Evolutionary conservation across 345 rosid genomes (phyloP).

Genomic region (Carallia brachiata): DNA sequence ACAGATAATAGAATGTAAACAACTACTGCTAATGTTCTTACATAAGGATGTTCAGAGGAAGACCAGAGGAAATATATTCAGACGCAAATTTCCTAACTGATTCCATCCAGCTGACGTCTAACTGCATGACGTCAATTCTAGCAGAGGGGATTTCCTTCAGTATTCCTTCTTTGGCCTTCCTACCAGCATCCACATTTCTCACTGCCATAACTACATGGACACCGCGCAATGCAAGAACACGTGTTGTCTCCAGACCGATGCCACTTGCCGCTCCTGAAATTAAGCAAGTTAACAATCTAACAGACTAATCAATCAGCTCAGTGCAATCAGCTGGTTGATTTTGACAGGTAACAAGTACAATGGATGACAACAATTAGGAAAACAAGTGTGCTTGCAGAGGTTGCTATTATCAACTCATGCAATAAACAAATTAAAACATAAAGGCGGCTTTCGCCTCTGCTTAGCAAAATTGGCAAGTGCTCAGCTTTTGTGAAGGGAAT

Average conservation of each 20-base stretch:
- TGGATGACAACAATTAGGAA: too few species aligned
- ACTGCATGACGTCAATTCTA: slow-evolving; percentile 34
- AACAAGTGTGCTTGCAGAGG: too few species aligned
- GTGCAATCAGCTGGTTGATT: too few species aligned
- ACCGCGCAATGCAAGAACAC: slow-evolving; percentile 35
- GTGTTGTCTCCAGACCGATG: slow-evolving; percentile 36
- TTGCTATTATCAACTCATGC: too few species aligned
- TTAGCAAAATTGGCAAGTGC: too few species aligned
- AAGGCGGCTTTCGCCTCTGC: too few species aligned
- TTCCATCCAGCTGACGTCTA: slow-evolving; percentile 44
- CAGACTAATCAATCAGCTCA: background rate
- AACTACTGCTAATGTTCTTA: slow-evolving; percentile 14
- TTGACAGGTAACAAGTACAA: too few species aligned
- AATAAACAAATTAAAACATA: too few species aligned
- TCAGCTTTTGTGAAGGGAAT: too few species aligned
- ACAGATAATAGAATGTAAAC: background rate
- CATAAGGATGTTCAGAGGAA: slow-evolving; percentile 44
- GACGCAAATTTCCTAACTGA: slow-evolving; percentile 38
- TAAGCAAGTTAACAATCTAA: background rate
- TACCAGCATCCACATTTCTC: slow-evolving; percentile 38
- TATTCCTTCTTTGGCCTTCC: slow-evolving; percentile 30
- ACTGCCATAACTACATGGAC: slow-evolving; percentile 30
- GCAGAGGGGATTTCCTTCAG: slow-evolving; percentile 25
- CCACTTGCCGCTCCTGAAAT: slow-evolving; percentile 45
- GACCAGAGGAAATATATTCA: slow-evolving; percentile 27